Conservation (phyloP, 1,284 basidiomycete genomes). For the Ganoderma resinaceum region DNA sequence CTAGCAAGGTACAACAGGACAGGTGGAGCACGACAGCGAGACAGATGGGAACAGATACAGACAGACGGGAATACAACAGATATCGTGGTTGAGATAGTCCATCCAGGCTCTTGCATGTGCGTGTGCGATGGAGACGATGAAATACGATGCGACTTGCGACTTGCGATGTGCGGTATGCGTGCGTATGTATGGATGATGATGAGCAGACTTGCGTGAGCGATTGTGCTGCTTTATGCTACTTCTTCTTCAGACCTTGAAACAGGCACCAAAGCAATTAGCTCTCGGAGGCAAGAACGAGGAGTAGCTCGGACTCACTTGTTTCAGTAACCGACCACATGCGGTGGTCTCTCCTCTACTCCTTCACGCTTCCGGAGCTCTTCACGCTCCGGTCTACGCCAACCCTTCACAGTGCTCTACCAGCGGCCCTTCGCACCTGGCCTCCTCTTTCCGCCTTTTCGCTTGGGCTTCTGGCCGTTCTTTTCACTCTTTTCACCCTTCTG, state of each 20-base stretch:
- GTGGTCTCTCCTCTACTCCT: not conserved
- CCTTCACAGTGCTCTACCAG: not conserved
- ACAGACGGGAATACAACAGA: not conserved
- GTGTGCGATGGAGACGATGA: not conserved
- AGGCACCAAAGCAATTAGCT: not conserved
- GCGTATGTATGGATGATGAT: not conserved
- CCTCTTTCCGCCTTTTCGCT: conserved; percentile 23
- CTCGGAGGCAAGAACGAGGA: not conserved
- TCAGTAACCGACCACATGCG: not conserved
- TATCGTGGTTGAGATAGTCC: conserved; percentile 2
- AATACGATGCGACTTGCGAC: conserved; percentile 5
- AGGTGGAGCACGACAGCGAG: not conserved
- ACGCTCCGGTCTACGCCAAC: not conserved
- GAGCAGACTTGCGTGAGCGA: not conserved
- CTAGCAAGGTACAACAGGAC: conserved; percentile 5
- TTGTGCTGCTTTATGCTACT: not conserved
- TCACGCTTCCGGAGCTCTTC: not conserved
- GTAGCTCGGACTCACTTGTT: not conserved
- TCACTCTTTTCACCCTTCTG: conserved; percentile 13
- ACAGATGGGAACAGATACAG: conserved; percentile 7
- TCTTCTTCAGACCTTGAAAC: not conserved
- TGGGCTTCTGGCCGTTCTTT: conserved; percentile 15
- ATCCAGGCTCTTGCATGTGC: conserved; percentile 2
- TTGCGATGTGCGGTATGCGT: not conserved
- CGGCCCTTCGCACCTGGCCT: conserved; percentile 8